Base-by-base conservation (phyloP, 768 basidiomycete species). In the Dacryopinax primogenitus region DNA sequence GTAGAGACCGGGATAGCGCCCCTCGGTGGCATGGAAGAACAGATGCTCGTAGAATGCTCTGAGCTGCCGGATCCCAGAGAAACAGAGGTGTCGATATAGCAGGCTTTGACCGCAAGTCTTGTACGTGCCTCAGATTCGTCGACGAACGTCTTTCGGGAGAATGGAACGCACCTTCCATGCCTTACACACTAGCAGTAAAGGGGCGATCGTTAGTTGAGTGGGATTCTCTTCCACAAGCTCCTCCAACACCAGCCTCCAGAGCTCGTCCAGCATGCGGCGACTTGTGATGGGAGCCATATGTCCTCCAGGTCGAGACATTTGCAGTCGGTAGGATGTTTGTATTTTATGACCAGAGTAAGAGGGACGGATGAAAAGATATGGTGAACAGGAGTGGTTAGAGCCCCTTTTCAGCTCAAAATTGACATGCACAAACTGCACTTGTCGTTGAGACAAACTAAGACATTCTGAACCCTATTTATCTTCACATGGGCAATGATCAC, bases 41-140 rank as follows among this genome's bases (percentile, higher is more conserved):
- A 58, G 26, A 30, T 58, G 51, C 51, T 58, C 51, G 30, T 58
- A 58, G 51, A 58, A 58, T 30, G 23, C 26, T 30, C 32, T 58
- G 26, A 58, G 23, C 51, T 58, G 23, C 15, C 11, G 26, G 15
- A 30, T 28, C 15, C 30, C 26, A 3, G 51, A 58, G 30, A 58
- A 58, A 23, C 18, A 13, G 4, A 58, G 13, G 21, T 58, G 51
- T 3, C 51, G 51, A 58, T 58, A 58, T 13, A 58, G 26, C 11
- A 58, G 51, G 51, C 51, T 58, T 21, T 23, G 32, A 30, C 51
- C 51, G 21, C 51, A 58, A 18, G 23, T 21, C 51, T n/a, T 58
- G 51, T 13, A 6, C 13, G 12, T 30, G 32, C 32, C 7, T 44
- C 18, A 58, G 26, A 9, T 3, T 58, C 15, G 7, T 9, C 13